These are phyloP conservation scores for Tuber brumale DNA, from an alignment of 495 filamentous ascomycete species.

Conservation along the genomic window DNA sequence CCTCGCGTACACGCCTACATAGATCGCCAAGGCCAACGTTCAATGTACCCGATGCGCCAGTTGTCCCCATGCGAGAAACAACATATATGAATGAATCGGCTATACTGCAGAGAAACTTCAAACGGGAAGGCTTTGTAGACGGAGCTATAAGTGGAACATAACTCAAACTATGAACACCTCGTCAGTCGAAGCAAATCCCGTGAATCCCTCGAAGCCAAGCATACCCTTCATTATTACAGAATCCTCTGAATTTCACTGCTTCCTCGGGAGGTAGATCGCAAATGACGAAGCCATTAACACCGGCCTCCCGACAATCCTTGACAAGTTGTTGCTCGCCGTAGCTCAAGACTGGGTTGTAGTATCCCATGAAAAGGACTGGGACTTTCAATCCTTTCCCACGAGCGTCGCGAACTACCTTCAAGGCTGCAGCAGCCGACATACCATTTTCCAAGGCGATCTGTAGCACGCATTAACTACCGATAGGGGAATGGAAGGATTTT, in stretches of 20 bases:
- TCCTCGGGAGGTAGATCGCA: conserved; percentile 97
- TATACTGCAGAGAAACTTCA: conserved; percentile 92
- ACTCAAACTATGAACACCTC: conserved; percentile 55
- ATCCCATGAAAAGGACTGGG: conserved; percentile 92
- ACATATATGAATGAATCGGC: conserved; percentile 99
- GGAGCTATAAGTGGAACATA: conserved; percentile 95
- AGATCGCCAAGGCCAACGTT: conserved; percentile 73
- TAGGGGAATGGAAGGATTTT: not conserved
- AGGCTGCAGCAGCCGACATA: conserved; percentile 66
- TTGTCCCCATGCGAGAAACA: conserved; percentile 95
- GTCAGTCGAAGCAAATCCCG: not conserved
- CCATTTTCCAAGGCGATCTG: conserved; percentile 73
- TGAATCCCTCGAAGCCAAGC: conserved; percentile 22
- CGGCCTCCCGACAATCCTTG: conserved; percentile 73
- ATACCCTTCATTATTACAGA: conserved; percentile 68
- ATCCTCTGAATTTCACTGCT: conserved; percentile 80
- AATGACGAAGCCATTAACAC: conserved; percentile 95
- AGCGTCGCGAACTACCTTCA: conserved; percentile 73
- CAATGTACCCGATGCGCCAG: conserved; percentile 76
- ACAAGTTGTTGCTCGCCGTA: conserved; percentile 90
- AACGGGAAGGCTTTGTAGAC: conserved; percentile 80
- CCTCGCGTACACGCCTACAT: conserved; percentile 77
- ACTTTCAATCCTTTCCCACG: conserved; percentile 66
- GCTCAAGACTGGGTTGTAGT: conserved; percentile 90
- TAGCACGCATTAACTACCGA: not conserved